Evolutionary conservation across 768 basidiomycete species (phyloP).

Genomic region (Pisolithus sp.): DNA sequence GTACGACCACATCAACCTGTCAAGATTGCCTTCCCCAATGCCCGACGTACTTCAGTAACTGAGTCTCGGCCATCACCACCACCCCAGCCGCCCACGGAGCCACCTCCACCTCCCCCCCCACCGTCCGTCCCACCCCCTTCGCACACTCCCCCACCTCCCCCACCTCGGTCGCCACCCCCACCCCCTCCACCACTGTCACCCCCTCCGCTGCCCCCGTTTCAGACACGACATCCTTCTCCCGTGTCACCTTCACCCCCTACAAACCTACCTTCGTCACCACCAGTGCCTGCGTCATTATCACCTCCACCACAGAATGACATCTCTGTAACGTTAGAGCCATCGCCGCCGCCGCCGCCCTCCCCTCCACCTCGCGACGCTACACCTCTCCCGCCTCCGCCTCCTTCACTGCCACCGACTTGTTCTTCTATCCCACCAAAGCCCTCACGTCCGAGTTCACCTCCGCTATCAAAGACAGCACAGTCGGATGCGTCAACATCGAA

Average conservation of each 20-base stretch:
- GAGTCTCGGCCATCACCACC: slow-evolving; percentile 25
- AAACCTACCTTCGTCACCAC: slow-evolving; percentile 10
- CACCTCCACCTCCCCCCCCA: slow-evolving; percentile 33
- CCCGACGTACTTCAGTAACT: slow-evolving; percentile 19
- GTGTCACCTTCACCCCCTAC: slow-evolving; percentile 22
- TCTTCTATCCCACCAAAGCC: slow-evolving; percentile 13
- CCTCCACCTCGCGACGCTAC: slow-evolving; percentile 8
- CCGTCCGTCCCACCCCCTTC: slow-evolving; percentile 26
- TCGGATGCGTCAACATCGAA: slow-evolving; percentile 25
- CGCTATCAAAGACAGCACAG: slow-evolving; percentile 22
- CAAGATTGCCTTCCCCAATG: slow-evolving; percentile 27
- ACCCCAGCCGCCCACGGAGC: slow-evolving; percentile 32
- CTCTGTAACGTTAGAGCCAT: slow-evolving; percentile 10
- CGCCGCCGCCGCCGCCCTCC: slow-evolving; percentile 18
- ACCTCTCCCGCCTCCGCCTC: slow-evolving; percentile 15
- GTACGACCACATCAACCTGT: slow-evolving; percentile 27
- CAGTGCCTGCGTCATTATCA: slow-evolving; percentile 8
- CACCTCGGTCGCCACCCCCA: slow-evolving; percentile 17
- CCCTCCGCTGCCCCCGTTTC: slow-evolving; percentile 20
- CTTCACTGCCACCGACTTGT: slow-evolving; percentile 26
- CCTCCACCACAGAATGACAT: slow-evolving; percentile 15
- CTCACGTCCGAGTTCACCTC: slow-evolving; percentile 14
- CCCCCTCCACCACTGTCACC: slow-evolving; percentile 24
- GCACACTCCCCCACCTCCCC: slow-evolving; percentile 25
- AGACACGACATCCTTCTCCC: slow-evolving; percentile 18